Evolutionary conservation across 768 basidiomycete genomes (phyloP).

Genomic region (Leccinum pellstonianum): DNA sequence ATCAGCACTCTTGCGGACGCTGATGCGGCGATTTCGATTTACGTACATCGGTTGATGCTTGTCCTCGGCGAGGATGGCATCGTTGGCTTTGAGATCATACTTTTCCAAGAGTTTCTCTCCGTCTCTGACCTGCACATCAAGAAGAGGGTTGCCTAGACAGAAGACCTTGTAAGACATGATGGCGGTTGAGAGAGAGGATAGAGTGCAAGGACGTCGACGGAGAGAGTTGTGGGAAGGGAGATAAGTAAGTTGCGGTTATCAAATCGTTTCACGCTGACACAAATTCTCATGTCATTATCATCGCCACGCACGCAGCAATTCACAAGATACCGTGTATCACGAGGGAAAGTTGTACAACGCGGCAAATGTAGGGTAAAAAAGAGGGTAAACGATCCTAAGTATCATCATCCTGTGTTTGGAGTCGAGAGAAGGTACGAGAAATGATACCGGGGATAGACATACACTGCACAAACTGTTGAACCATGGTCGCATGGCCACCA

Average conservation of each 20-base stretch:
- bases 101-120: constrained; percentile 85
- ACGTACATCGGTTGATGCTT: constrained; percentile 82
- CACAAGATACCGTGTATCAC: background rate
- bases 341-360: background rate
- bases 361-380: background rate
- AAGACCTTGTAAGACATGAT: constrained; percentile 69
- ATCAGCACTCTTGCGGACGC: background rate
- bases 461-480: constrained; percentile 25
- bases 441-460: constrained; percentile 22
- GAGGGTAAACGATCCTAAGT: background rate
- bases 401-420: constrained; percentile 1
- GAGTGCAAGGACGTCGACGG: constrained; percentile 15
- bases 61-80: constrained; percentile 91
- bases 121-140: constrained; percentile 91
- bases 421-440: constrained; percentile 21
- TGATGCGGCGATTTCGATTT: background rate
- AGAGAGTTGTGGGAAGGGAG: constrained; percentile 11
- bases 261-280: background rate
- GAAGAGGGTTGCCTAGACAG: constrained; percentile 93
- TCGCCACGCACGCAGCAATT: background rate
- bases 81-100: constrained; percentile 89
- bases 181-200: constrained; percentile 29
- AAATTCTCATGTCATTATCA: background rate
- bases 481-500: constrained; percentile 22
- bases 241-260: background rate